Evolutionary conservation across 768 basidiomycete species (phyloP), one percentile per base, ranked within the genome.

Genomic region (Clavulina sp.): DNA sequence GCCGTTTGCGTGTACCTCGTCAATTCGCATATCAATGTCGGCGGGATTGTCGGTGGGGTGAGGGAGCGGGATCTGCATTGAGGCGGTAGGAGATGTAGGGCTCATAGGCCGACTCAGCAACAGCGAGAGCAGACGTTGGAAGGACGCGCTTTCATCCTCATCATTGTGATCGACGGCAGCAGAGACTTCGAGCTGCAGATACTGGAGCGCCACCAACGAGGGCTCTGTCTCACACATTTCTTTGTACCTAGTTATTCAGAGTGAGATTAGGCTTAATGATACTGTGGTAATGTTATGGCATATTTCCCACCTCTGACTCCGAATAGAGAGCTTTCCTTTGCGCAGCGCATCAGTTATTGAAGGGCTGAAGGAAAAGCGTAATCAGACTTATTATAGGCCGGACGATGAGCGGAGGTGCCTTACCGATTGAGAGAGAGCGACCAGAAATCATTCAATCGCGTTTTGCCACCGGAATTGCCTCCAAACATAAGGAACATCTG

Each of bases 391-490:
- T n/a, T n/a, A 54, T 3, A 7, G 41, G 34, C 19, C 38, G 13
- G 26, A 46, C 13, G 34, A 38, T 19, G 34, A 46, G 26, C 13
- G 13, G 13, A 9, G 43, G 9, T 28, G 13, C 51, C 73, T 32
- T 53, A 84, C 84, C 83, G 73, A 56, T 71, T 61, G 32, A 87
- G 61, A 32, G 66, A 68, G 78, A 85, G 80, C 62, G 68, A 70
- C 84, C 85, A 88, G 55, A 88, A 78, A 62, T 86, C 84, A 59
- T 81, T 77, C 61, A 87, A 57, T 53, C 82, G 68, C n/a, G 18
- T 18, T 38, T 43, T 49, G 9, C 41, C 38, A 0, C 81, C 81
- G 4, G 73, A 75, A 64, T 84, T 86, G 40, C 84, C 84, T 2
- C 85, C 85, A 58, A 86, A 84, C 66, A 86, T 65, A 59, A 74